Base-by-base conservation (phyloP, 2,329 filamentous ascomycete genomes). In the Botrytis fabae region DNA sequence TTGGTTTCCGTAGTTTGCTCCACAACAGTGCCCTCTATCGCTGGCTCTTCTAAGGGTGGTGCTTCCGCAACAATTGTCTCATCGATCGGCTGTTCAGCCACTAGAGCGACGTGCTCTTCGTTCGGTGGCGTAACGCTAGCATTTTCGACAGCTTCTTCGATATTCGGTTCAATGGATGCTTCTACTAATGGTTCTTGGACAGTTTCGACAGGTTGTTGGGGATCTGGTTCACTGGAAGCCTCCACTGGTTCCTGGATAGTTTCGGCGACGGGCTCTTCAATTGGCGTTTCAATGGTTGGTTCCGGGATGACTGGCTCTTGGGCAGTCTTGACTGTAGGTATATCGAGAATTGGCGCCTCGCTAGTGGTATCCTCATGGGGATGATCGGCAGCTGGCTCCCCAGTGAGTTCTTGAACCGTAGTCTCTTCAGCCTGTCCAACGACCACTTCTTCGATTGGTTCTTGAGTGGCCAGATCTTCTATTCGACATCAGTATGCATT, bases 401-500 rank as follows among this genome's bases (percentile, higher is more conserved):
- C 32, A 46, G 32, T 9, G 44, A 20, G 35, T 60, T 63, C 51
- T 42, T 62, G 38, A 35, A 25, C 54, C 18, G 48, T 22, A n/a
- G 14, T 7, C 42, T 44, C 70, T 68, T 72, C 70, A 59, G 14
- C 48, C 57, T 46, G 38, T 10, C n/a, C 60, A 62, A 9, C 60
- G 14, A 12, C 14, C 28, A 62, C 5, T 25, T 48, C 62, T 35
- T 46, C 42, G 1, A 42, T 46, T 25, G n/a, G 18, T 10, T 65
- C 63, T 51, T 64, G 28, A 14, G 42, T 25, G 20, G 59, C 35
- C 46, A 22, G 7, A 40, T 10, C 59, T 40, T 64, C 69, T 70
- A 63, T 64, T 25, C 16, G 18, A 48, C 2, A 20, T 70, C 44
- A 70, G 51, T 57, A n/a, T 12, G 16, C 12, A 32, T 57, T 57